Conservation (phyloP, 2,329 filamentous ascomycete species). For the Acrodontium crateriforme region DNA sequence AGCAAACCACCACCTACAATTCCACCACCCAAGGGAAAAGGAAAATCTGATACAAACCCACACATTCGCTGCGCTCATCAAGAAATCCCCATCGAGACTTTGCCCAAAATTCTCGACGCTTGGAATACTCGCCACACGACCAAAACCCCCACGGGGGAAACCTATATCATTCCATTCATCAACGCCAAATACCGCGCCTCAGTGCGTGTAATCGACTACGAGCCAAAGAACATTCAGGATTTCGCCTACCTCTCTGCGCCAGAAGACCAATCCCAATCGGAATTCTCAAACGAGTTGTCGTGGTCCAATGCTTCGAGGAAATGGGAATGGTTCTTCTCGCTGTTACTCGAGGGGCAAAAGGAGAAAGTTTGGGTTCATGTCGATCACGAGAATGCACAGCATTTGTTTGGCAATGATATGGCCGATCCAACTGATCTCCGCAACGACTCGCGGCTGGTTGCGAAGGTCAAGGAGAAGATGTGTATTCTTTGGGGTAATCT, state of each 20-base stretch:
- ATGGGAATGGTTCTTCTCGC: slow-evolving; percentile 77
- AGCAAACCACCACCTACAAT: neutral
- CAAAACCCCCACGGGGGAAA: slow-evolving; percentile 22
- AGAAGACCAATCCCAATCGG: slow-evolving; percentile 12
- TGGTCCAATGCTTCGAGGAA: slow-evolving; percentile 22
- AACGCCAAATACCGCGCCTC: slow-evolving; percentile 56
- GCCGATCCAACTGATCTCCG: slow-evolving; percentile 46
- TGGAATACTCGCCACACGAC: slow-evolving; percentile 30
- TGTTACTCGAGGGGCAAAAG: slow-evolving; percentile 51
- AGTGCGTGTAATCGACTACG: slow-evolving; percentile 72
- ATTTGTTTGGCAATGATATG: slow-evolving; percentile 40
- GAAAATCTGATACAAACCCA: slow-evolving; percentile 10
- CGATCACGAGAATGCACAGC: slow-evolving; percentile 42
- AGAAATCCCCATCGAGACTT: slow-evolving; percentile 24
- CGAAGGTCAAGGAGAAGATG: slow-evolving; percentile 51
- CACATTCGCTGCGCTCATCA: slow-evolving; percentile 28
- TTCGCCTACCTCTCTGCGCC: slow-evolving; percentile 43
- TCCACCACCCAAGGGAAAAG: neutral
- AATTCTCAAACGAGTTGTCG: slow-evolving; percentile 11
- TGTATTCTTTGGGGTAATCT: slow-evolving; percentile 78
- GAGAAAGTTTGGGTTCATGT: slow-evolving; percentile 51
- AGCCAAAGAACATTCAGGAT: slow-evolving; percentile 53
- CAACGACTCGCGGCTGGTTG: slow-evolving; percentile 35
- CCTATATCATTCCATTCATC: slow-evolving; percentile 17
- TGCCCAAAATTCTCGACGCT: slow-evolving; percentile 38